Conservation (phyloP, 73 alveolate genomes). For the Paramecium tetraurelia region DNA sequence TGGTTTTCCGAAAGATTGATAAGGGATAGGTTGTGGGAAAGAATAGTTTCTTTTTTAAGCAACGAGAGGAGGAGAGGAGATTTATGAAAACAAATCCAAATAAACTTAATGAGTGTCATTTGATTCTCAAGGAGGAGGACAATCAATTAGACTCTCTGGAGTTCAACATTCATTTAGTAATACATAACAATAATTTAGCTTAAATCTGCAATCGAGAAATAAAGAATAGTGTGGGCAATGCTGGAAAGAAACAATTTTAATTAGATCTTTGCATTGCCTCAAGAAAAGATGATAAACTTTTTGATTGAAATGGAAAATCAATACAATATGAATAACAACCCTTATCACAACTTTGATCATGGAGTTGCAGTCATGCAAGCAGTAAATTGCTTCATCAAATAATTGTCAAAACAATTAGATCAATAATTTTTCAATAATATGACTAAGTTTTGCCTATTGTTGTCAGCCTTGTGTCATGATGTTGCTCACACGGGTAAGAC, state of each 20-base stretch:
- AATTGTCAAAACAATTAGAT: neutral
- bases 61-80: conserved; percentile 32
- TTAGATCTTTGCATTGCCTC: conserved; percentile 52
- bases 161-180: neutral
- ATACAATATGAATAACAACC: conserved; percentile 42
- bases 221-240: conserved; percentile 37
- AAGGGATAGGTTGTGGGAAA: neutral
- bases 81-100: conserved; percentile 23
- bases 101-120: conserved; percentile 25
- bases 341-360: conserved; percentile 59
- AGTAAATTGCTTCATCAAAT: neutral
- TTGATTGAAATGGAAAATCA: conserved; percentile 12
- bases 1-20: conserved; percentile 9
- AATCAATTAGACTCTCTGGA: neutral
- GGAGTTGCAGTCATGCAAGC: conserved; percentile 61
- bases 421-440: neutral
- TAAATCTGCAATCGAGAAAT: conserved; percentile 10
- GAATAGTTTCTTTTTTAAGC: conserved; percentile 21
- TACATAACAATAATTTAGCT: neutral
- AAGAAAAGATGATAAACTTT: conserved; percentile 29
- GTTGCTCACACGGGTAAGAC: conserved; percentile 65
- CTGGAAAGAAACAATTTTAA: conserved; percentile 9
- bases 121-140: neutral
- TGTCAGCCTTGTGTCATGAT: conserved; percentile 64
- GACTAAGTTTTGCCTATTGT: conserved; percentile 28